These are phyloP conservation scores for Erysimum cheiri DNA, from an alignment of 441 rosid genomes.

Conservation along the genomic window DNA sequence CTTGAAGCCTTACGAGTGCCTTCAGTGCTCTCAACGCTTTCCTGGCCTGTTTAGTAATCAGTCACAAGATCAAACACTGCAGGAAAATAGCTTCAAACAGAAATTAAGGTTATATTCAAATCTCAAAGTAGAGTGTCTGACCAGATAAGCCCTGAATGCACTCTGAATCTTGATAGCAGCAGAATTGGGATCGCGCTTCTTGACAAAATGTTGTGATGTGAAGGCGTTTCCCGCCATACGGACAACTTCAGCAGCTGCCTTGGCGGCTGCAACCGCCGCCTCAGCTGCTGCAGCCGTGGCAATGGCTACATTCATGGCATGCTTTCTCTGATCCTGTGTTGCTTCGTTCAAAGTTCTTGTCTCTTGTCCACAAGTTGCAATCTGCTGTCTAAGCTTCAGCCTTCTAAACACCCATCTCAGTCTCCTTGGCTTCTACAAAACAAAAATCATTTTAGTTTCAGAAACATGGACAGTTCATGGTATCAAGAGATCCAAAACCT, in stretches of 20 bases:
- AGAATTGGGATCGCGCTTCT: constrained; percentile 40
- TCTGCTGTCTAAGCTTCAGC: constrained; percentile 54
- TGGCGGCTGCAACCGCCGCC: constrained; percentile 89
- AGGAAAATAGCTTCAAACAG: constrained; percentile 1
- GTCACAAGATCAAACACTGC: constrained; percentile 30
- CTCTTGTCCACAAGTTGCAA: constrained; percentile 47
- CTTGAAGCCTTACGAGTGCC: constrained; percentile 90
- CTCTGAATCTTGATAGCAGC: constrained; percentile 86
- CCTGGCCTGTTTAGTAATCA: constrained; percentile 64
- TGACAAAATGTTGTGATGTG: constrained; percentile 43
- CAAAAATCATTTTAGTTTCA: not conserved
- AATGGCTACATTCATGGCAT: constrained; percentile 81
- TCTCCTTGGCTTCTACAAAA: constrained; percentile 57
- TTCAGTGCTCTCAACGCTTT: constrained; percentile 87
- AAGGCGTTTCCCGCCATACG: constrained; percentile 57
- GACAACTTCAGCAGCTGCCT: constrained; percentile 89
- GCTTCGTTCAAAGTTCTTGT: constrained; percentile 57
- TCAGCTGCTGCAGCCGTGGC: constrained; percentile 92
- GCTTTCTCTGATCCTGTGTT: constrained; percentile 72
- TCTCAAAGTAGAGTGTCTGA: constrained; percentile 45
- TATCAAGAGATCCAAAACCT: constrained; percentile 49
- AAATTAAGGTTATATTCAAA: not conserved
- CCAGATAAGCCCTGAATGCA: constrained; percentile 79
- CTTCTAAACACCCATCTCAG: constrained; percentile 63
- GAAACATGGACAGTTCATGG: not conserved